Evolutionary conservation across 176 grass and related monocot genomes (phyloP).

Genomic region (Aegilops speltoides): DNA sequence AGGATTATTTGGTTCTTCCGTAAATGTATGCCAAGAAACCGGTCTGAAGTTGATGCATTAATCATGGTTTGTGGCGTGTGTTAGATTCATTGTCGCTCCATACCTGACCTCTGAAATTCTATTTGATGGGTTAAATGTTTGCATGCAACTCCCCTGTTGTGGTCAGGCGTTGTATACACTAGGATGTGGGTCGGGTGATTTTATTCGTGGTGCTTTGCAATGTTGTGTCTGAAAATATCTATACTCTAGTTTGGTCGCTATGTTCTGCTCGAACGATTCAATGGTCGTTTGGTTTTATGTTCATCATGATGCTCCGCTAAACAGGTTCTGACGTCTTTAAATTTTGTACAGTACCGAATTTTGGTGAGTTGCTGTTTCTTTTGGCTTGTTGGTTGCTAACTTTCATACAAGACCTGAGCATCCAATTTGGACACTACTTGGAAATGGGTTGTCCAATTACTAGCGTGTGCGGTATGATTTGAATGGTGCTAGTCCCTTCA

Average conservation of each 20-base stretch:
- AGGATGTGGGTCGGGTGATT: neutral
- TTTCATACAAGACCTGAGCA: neutral
- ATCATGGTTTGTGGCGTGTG: neutral
- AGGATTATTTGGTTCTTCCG: neutral
- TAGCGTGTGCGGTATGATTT: neutral
- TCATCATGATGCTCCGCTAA: neutral
- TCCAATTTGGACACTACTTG: neutral
- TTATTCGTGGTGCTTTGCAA: neutral
- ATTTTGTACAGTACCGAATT: neutral
- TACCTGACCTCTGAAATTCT: neutral
- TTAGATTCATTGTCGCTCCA: neutral
- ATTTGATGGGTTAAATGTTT: neutral
- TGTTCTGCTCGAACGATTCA: neutral
- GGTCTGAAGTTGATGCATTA: neutral
- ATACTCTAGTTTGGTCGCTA: neutral
- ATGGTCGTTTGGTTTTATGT: neutral
- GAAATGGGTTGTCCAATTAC: neutral
- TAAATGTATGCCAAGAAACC: neutral
- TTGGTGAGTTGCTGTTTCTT: neutral
- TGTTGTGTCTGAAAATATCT: neutral
- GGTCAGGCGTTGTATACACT: neutral
- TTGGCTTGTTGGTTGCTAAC: neutral
- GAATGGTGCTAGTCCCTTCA: neutral
- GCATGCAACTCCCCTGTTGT: neutral
- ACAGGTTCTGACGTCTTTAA: neutral